Evolutionary conservation across 1,284 basidiomycete genomes (phyloP).

Genomic region (Rhodotorula sp.): DNA sequence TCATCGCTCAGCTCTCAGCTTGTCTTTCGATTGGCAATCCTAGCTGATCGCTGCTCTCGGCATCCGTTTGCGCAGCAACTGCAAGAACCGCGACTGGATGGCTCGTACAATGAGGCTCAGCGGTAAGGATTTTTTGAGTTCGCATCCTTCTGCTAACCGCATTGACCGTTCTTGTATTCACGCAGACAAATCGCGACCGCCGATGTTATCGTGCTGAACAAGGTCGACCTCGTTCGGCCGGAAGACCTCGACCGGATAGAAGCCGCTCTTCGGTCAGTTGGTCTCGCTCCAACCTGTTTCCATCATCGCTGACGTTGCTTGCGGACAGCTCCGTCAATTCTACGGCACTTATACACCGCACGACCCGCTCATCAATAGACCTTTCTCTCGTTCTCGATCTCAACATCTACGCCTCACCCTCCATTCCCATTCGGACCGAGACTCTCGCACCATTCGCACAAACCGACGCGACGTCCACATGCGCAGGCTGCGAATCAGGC

Average conservation of each 20-base stretch:
- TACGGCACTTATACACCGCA: constrained; percentile 67
- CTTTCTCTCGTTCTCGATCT: constrained; percentile 73
- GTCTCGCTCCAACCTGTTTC: background rate
- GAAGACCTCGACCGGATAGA: constrained; percentile 56
- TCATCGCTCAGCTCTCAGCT: background rate
- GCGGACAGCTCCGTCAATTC: constrained; percentile 67
- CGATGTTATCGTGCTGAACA: constrained; percentile 86
- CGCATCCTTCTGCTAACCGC: background rate
- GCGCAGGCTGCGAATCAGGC: background rate
- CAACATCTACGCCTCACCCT: constrained; percentile 63
- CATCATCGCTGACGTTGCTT: background rate
- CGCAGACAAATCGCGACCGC: constrained; percentile 83
- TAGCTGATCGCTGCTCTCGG: background rate
- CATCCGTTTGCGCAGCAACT: constrained; percentile 64
- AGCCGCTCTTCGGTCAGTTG: constrained; percentile 54
- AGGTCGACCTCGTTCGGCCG: constrained; percentile 66
- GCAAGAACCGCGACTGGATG: constrained; percentile 66
- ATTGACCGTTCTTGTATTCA: background rate
- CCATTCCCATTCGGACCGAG: constrained; percentile 41
- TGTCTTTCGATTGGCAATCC: too few species aligned
- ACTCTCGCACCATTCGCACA: constrained; percentile 22
- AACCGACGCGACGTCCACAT: background rate
- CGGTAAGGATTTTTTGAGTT: constrained; percentile 57
- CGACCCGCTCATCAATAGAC: constrained; percentile 64
- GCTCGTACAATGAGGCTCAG: constrained; percentile 64